Evolutionary conservation across 305 asterid species (phyloP), one percentile per base, ranked within the genome.

Genomic region (Rubia balearica): DNA sequence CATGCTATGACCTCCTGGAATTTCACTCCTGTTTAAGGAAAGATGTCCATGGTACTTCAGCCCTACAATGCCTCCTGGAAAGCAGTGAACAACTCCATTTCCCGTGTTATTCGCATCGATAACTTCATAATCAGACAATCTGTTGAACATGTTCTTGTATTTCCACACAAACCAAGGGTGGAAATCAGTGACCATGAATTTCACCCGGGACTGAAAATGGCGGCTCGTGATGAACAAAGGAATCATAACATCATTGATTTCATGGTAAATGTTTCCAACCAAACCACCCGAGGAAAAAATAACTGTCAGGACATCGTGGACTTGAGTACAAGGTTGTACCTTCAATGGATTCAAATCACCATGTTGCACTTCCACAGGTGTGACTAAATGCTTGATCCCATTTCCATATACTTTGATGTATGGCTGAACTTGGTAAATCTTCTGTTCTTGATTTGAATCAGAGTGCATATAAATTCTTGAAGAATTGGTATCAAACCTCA

Each of bases 241-340:
- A 21, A 78, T 78, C 55, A 81, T 73, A 12, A 78, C 72, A 59
- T 81, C 83, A 21, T 73, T 81, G 55, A 81, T 70, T 19, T 81
- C 83, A 46, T 75, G 83, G 73, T 72, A 78, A 14, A 72, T 27
- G 46, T 81, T 81, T 21, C 83, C 82, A 4, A 71, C 75, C 51
- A 75, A 71, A 12, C 81, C 82, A 46, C 80, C 81, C 4, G 83
- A 75, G 13, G 85, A 81, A 68, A 78, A 81, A 51, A 81, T 41
- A 4, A 78, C 16, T 1, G 79, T 76, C 5, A 81, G 81, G 14
- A 68, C 71, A 13, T 70, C 68, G 12, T 78, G 80, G 1, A n/a
- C 27, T 57, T 57, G 68, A 10, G 64, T 53, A 64, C 83, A 81
- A 61, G 74, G 73, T 2, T 72, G 80, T 30, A 66, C 64, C 8